Evolutionary conservation across 768 basidiomycete genomes (phyloP).

Genomic region (Trametes sanguinea): DNA sequence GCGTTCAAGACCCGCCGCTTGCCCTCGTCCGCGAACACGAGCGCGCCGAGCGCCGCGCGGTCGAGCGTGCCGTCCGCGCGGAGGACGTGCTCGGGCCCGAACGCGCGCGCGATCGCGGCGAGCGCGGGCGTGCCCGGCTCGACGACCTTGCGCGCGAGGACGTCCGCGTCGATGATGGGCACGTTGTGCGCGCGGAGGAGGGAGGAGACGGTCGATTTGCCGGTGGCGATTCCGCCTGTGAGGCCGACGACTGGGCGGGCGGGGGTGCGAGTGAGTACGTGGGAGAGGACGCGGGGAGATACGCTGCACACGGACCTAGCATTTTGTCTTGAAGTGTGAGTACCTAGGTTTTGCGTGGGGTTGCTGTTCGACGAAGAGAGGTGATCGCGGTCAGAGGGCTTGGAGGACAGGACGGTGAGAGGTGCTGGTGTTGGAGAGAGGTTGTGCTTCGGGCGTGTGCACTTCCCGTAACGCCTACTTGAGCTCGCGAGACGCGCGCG

Average conservation of each 20-base stretch:
- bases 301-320: constrained; percentile 10
- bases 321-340: neutral
- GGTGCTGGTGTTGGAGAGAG: neutral
- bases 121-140: constrained; percentile 80
- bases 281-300: neutral
- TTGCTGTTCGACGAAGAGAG: neutral
- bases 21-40: constrained; percentile 78
- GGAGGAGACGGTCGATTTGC: constrained; percentile 90
- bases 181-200: constrained; percentile 66
- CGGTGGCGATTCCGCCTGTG: constrained; percentile 95
- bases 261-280: neutral
- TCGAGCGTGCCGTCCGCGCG: constrained; percentile 72
- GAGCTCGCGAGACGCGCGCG: constrained; percentile 7
- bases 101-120: constrained; percentile 61
- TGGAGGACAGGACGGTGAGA: too few relatives aligned
- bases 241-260: constrained; percentile 77
- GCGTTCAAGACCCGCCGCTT: constrained; percentile 75
- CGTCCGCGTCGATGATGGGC: constrained; percentile 92
- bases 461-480: neutral
- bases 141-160: constrained; percentile 84
- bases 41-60: constrained; percentile 76
- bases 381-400: neutral
- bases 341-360: neutral
- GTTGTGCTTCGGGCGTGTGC: neutral
- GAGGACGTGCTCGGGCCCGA: constrained; percentile 67